Evolutionary conservation across 768 basidiomycete species (phyloP).

Genomic region (Sutorius australiensis): DNA sequence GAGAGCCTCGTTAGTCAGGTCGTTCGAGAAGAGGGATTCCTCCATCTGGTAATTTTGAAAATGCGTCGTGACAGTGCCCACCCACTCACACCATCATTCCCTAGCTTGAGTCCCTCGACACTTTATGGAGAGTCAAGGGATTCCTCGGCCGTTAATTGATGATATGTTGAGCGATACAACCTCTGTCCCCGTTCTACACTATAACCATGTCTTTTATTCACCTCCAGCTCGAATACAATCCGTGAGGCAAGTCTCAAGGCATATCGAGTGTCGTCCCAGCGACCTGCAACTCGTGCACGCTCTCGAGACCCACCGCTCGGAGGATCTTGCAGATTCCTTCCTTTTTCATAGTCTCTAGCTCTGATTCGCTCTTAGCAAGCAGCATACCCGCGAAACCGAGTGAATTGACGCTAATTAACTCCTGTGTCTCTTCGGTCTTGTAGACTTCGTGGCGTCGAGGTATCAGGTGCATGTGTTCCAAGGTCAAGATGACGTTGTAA

Average conservation of each 20-base stretch:
- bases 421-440: conserved; percentile 48
- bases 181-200: not conserved
- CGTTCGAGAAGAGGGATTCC: conserved; percentile 73
- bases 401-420: conserved; percentile 71
- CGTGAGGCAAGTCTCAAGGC: conserved; percentile 14
- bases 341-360: conserved; percentile 63
- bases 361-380: conserved; percentile 77
- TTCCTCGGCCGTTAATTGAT: conserved; percentile 26
- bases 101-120: conserved; percentile 53
- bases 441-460: conserved; percentile 70
- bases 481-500: conserved; percentile 79
- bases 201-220: not conserved
- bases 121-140: conserved; percentile 50
- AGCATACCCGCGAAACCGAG: conserved; percentile 89
- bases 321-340: conserved; percentile 65
- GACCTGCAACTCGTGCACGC: conserved; percentile 65
- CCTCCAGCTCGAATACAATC: not conserved
- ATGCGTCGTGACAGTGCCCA: not conserved
- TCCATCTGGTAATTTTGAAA: conserved; percentile 54
- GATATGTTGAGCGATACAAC: not conserved
- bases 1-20: conserved; percentile 58
- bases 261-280: conserved; percentile 42
- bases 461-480: conserved; percentile 82
- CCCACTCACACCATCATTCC: conserved; percentile 12
- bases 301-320: conserved; percentile 58